Evolutionary conservation across 768 basidiomycete genomes (phyloP).

Genomic region (Favolaschia claudopus): DNA sequence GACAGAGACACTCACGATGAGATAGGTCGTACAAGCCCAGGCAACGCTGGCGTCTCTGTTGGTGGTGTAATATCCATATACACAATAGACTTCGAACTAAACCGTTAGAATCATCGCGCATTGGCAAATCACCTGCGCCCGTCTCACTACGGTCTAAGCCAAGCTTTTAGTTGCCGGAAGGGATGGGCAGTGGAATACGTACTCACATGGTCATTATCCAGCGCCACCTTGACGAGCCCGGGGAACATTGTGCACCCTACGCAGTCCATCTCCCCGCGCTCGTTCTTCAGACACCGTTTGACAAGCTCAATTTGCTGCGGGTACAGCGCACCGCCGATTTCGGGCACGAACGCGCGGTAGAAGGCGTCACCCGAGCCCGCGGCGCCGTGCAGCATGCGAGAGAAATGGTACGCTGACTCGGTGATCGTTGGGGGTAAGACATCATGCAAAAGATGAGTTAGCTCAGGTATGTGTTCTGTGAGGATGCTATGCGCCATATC

Average conservation of each 20-base stretch:
- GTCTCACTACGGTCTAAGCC: constrained; percentile 69
- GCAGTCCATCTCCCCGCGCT: constrained; percentile 73
- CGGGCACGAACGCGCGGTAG: constrained; percentile 88
- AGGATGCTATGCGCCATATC: constrained; percentile 76
- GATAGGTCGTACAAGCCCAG: constrained; percentile 81
- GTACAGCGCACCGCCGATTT: constrained; percentile 76
- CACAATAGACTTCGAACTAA: constrained; percentile 33
- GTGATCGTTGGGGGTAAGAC: constrained; percentile 60
- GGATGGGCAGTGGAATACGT: not conserved
- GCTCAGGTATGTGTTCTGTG: constrained; percentile 72
- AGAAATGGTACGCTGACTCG: constrained; percentile 79
- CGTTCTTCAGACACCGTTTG: constrained; percentile 80
- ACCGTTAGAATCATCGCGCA: constrained; percentile 61
- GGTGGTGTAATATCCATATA: constrained; percentile 60
- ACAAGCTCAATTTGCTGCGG: constrained; percentile 86
- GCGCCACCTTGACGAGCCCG: constrained; percentile 78
- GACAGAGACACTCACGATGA: constrained; percentile 18
- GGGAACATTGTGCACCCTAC: constrained; percentile 90
- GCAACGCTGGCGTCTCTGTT: constrained; percentile 84
- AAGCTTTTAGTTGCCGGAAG: not conserved
- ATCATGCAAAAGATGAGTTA: constrained; percentile 60
- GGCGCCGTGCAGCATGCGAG: constrained; percentile 84
- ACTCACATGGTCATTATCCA: constrained; percentile 16
- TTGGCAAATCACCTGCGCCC: constrained; percentile 89
- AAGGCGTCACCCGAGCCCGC: constrained; percentile 74